Percentiles rank a stretch among this genome's conserved stretches.
These are phyloP conservation scores for Cordyceps cicadae DNA, from an alignment of 2,329 filamentous ascomycete species.

Conservation along the genomic window DNA sequence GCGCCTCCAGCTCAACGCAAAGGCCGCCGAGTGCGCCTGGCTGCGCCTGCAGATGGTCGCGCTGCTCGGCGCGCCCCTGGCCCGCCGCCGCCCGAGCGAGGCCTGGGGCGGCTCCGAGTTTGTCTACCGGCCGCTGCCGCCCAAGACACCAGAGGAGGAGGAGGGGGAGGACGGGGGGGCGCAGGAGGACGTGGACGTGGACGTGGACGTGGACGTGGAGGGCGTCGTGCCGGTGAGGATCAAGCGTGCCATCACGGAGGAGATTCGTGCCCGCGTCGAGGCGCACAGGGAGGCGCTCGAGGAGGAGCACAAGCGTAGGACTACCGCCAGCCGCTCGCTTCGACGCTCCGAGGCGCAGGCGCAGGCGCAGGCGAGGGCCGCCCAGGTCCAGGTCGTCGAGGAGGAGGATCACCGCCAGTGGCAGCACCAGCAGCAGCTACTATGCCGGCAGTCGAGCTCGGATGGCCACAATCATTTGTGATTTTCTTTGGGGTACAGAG, in stretches of 20 bases:
- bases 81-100: slow-evolving; percentile 3
- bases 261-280: not conserved
- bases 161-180: too few species aligned
- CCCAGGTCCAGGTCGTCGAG: not conserved
- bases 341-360: not conserved
- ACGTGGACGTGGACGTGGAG: not conserved
- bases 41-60: slow-evolving; percentile 20
- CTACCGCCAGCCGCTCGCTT: not conserved
- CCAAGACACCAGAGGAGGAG: too few species aligned
- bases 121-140: too few species aligned
- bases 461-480: not conserved
- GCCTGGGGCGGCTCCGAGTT: slow-evolving; percentile 5
- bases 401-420: not conserved
- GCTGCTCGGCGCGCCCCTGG: slow-evolving; percentile 18
- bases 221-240: not conserved
- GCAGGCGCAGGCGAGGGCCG: not conserved
- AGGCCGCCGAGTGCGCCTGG: slow-evolving; percentile 21
- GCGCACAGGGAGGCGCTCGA: not conserved
- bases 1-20: slow-evolving; percentile 18
- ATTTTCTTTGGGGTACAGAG: not conserved
- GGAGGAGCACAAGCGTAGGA: not conserved
- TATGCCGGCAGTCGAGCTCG: not conserved
- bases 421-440: not conserved
- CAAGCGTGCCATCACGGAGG: slow-evolving; percentile 2
- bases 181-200: too few species aligned